Base-by-base conservation (phyloP, 345 rosid species). In the Boechera retrofracta region DNA sequence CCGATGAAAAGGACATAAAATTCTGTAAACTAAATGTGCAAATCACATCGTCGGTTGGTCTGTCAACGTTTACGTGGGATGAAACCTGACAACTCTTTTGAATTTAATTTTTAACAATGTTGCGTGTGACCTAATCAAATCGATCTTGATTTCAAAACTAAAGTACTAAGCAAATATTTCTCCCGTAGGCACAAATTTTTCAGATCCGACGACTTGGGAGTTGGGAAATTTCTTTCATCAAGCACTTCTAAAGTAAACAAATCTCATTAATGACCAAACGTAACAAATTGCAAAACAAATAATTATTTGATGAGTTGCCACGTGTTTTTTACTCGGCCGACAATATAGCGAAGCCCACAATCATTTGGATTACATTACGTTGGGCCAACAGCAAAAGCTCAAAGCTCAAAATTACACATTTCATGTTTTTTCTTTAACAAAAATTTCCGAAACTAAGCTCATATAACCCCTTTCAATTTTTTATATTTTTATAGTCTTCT, bases 11-110 rank as follows among this genome's bases (percentile, higher is more conserved):
- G 35, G 10, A 42, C 36, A 64, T 32, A 16, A 10, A 54, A 11
- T 24, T 74, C 11, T 67, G 55, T 52, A 69, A 76, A 36, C 13
- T 42, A 42, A 69, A 69, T 69, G 32, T 54, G 28, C 10, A 77
- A 77, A 70, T 77, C 52, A 39, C 36, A 66, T 28, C 73, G 63
- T 78, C 64, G 69, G 81, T 72, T 78, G 32, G 73, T 66, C 39
- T 78, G 73, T 78, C 77, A 51, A 72, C 64, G 36, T 64, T 65
- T 72, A 78, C 73, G 81, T 78, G 77, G 73, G 68, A 32, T 47
- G 56, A 72, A 66, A 78, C 73, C 64, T 59, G 81, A 78, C 77
- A 59, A 10, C 62, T 66, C 64, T 52, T 72, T 58, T 32, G 21
- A 47, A 16, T 49, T 49, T 49, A 3, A 57, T 18, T 55, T 70